Conservation (phyloP, 192 early-diverging fungal genomes). For the Coemansia asiatica region DNA sequence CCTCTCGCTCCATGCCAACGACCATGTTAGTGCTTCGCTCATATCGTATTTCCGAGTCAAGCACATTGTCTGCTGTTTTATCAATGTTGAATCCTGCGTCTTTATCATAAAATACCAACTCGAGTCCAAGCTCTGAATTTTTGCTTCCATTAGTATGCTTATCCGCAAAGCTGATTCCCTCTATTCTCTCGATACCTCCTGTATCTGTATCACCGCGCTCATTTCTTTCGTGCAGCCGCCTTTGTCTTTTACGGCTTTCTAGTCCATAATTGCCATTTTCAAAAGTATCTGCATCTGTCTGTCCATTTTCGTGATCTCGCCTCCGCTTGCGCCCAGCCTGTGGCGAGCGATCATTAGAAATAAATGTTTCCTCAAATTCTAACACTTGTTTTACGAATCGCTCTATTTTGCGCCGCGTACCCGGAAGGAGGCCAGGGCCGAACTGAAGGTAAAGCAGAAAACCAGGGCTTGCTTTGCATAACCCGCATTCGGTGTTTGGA, state of each 20-base stretch:
- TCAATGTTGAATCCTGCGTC: conserved; percentile 39
- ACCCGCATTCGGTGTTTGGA: conserved; percentile 10
- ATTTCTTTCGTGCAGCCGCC: not conserved
- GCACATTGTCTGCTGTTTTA: conserved; percentile 11
- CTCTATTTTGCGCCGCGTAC: conserved; percentile 25
- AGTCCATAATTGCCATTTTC: not conserved
- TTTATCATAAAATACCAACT: conserved; percentile 15
- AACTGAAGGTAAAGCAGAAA: conserved; percentile 36
- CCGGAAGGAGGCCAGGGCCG: conserved; percentile 11
- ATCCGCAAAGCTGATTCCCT: not conserved
- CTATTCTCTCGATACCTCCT: not conserved
- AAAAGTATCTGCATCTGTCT: not conserved
- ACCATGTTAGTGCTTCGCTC: conserved; percentile 26
- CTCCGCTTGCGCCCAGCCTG: conserved; percentile 30
- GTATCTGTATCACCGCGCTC: not conserved
- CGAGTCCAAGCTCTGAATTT: not conserved
- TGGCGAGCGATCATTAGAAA: not conserved
- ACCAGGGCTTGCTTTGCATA: conserved; percentile 17
- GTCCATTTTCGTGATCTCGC: conserved; percentile 20
- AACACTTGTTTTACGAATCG: conserved; percentile 23
- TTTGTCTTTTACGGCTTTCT: not conserved
- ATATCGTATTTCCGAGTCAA: conserved; percentile 16
- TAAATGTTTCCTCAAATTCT: not conserved
- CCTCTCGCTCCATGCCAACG: conserved; percentile 23
- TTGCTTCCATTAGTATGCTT: not conserved